Evolutionary conservation across 257 asterid species (phyloP).

Genomic region (Voacanga thouarsii): DNA sequence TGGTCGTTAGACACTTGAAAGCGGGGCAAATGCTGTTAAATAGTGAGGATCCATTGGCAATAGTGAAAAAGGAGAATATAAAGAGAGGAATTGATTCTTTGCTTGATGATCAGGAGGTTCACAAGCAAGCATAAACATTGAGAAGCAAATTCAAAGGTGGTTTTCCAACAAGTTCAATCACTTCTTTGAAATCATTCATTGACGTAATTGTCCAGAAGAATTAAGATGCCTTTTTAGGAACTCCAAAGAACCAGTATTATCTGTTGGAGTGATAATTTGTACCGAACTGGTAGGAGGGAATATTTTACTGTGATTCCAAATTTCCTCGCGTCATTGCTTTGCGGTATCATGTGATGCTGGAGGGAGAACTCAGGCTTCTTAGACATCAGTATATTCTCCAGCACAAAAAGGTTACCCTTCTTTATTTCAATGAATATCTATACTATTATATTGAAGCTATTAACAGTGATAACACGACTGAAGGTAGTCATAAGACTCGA

Average conservation of each 20-base stretch:
- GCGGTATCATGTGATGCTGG: too few relatives aligned
- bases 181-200: slow-evolving; percentile 44
- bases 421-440: too few relatives aligned
- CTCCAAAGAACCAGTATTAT: neutral
- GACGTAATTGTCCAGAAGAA: neutral
- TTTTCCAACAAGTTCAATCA: slow-evolving; percentile 49
- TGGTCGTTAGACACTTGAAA: slow-evolving; percentile 40
- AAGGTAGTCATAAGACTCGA: too few relatives aligned
- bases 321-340: neutral
- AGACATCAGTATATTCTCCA: too few relatives aligned
- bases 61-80: slow-evolving; percentile 46
- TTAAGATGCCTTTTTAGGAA: neutral
- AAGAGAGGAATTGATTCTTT: slow-evolving; percentile 41
- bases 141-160: slow-evolving; percentile 39
- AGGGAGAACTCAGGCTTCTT: too few relatives aligned
- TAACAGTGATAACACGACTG: too few relatives aligned
- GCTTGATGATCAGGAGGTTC: slow-evolving; percentile 52
- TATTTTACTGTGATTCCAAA: too few relatives aligned
- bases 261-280: neutral
- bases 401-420: too few relatives aligned
- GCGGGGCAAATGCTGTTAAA: slow-evolving; percentile 41
- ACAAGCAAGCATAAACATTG: slow-evolving; percentile 30
- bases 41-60: slow-evolving; percentile 29
- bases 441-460: too few relatives aligned
- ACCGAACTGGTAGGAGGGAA: neutral